Conservation (phyloP, 352 stramenopile genomes). For the Hyaloperonospora brassicae region DNA sequence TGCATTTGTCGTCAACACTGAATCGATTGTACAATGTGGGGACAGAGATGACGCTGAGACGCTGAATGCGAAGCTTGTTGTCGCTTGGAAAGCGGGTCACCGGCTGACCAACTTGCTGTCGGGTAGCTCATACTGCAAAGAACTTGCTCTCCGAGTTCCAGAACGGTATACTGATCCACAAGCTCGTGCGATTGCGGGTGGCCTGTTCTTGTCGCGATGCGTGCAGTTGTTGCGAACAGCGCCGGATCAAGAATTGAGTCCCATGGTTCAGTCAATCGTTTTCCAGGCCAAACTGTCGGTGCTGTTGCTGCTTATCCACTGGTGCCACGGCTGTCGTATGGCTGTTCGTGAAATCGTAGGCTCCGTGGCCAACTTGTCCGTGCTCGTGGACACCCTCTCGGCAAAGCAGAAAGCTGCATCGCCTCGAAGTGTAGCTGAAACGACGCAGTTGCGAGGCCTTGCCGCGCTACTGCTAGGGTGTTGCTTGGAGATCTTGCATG, state of each 20-base stretch:
- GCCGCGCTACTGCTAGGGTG: conserved; percentile 45
- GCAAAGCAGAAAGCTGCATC: conserved; percentile 6
- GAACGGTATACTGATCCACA: conserved; percentile 36
- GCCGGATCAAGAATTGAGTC: conserved; percentile 1
- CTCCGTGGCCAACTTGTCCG: conserved; percentile 49
- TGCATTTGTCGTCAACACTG: conserved; percentile 40
- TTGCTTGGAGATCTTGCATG: conserved; percentile 49
- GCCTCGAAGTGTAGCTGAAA: conserved; percentile 14
- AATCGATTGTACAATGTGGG: conserved; percentile 25
- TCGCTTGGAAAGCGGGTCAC: conserved; percentile 64
- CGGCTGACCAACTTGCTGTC: conserved; percentile 42
- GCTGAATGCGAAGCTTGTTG: conserved; percentile 21
- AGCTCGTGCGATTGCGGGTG: conserved; percentile 41
- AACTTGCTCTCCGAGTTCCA: conserved; percentile 59
- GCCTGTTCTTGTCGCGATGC: conserved; percentile 57
- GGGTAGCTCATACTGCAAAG: conserved; percentile 55
- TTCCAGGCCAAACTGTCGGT: conserved; percentile 53
- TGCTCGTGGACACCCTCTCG: conserved; percentile 36
- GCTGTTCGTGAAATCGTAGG: conserved; percentile 50
- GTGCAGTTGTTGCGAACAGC: conserved; percentile 31
- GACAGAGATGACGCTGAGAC: conserved; percentile 11
- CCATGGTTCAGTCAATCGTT: conserved; percentile 25
- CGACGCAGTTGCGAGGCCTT: conserved; percentile 34
- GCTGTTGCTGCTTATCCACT: conserved; percentile 47
- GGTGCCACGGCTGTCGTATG: conserved; percentile 49